Base-by-base conservation (phyloP, 1,139 yeast species). In the Hyphopichia buzzinii region DNA sequence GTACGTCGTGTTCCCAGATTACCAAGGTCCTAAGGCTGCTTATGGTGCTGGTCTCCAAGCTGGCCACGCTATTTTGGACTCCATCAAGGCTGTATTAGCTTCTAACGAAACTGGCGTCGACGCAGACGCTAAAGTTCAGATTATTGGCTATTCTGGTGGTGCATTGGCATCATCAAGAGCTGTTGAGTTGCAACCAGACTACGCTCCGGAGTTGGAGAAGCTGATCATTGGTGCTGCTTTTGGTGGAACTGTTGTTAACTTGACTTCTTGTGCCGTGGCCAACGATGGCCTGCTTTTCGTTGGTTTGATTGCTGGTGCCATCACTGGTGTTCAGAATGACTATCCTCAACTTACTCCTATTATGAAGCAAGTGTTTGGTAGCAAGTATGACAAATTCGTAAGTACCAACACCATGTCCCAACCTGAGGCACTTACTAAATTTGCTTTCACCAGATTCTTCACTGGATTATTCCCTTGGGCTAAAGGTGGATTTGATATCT, bases 241-340 rank as follows among this genome's bases (percentile, higher is more conserved):
- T n/a, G 69, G 68, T 5, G 68, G 69, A 1, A 44, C 56, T 38
- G 56, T 59, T 8, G 44, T 61, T 4, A 52, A 59, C 34, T 39
- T 59, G 14, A 49, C 54, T 2, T 49, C 49, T 4, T 46, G 48
- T n/a, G 55, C 54, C 3, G 48, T 37, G 10, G 40, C 38, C 8
- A 41, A 48, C 14, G 60, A 60, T 37, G 64, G 62, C 1, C 43
- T 46, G 1, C 4, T 46, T 2, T 54, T 52, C 35, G 53, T 65
- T 2, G 69, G 67, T 0, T 45, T 63, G 24, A 43, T 53, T 12
- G 49, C 54, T 4, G 37, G 46, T 22, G 67, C 58, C 2, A 38
- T 64, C 19, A 45, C 44, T 29, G 68, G 69, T 2, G 45, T 63
- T 31, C 29, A 42, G 16, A 42, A 52, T 17, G 64, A 59, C 35